Conservation (phyloP, 305 asterid species). For the Fraxinus ornus region DNA sequence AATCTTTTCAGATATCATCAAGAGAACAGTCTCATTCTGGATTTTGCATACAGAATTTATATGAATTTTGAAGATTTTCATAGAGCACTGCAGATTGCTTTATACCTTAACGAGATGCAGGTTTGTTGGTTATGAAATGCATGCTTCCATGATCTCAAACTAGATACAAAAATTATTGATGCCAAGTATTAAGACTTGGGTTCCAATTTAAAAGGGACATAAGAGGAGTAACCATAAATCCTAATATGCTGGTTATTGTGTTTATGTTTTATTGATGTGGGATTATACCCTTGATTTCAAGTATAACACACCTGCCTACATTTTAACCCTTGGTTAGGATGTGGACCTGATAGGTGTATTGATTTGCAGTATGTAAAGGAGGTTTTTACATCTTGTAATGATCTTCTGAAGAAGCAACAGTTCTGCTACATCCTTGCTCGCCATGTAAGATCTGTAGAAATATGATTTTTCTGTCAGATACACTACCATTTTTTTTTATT, state of each 20-base stretch:
- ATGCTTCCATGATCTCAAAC: slow-evolving; percentile 6
- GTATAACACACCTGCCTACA: background rate
- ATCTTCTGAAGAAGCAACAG: slow-evolving; percentile 65
- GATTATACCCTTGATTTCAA: slow-evolving; percentile 3
- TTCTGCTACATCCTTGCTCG: slow-evolving; percentile 91
- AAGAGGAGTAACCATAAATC: background rate
- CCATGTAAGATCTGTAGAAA: slow-evolving; percentile 58
- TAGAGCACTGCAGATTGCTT: slow-evolving; percentile 80
- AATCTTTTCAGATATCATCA: slow-evolving; percentile 72
- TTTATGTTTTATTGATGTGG: background rate
- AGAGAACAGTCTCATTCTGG: slow-evolving; percentile 79
- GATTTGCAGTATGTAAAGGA: slow-evolving; percentile 77
- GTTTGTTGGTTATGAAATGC: slow-evolving; percentile 37
- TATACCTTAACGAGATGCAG: slow-evolving; percentile 72
- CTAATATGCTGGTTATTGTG: background rate
- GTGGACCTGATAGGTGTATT: background rate
- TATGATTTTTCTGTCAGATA: slow-evolving; percentile 3
- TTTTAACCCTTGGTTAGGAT: background rate
- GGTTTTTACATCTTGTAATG: slow-evolving; percentile 60
- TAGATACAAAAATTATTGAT: background rate
- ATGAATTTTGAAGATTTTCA: slow-evolving; percentile 85
- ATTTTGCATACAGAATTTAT: slow-evolving; percentile 71
- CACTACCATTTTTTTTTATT: background rate
- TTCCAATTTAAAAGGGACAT: background rate
- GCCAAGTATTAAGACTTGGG: background rate